Evolutionary conservation across 208 protist species (phyloP).

Genomic region (Leishmania turanica): DNA sequence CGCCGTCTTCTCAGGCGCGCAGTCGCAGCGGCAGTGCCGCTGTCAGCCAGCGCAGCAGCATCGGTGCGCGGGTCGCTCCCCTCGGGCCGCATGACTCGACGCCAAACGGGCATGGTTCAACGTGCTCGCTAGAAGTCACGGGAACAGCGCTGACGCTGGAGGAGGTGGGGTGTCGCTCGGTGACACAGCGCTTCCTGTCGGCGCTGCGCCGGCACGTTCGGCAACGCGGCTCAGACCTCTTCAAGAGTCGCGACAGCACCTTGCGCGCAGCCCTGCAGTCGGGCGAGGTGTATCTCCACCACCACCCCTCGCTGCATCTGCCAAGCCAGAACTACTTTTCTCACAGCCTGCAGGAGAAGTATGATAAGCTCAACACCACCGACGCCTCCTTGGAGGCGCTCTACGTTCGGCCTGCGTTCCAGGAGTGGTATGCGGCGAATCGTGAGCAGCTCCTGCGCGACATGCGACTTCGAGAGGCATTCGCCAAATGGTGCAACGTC

Average conservation of each 20-base stretch:
- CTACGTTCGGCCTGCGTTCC: conserved; percentile 51
- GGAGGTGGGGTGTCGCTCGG: conserved; percentile 9
- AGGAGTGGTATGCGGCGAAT: conserved; percentile 56
- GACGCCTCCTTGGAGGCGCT: conserved; percentile 47
- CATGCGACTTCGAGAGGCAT: conserved; percentile 38
- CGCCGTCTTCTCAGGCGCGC: background rate
- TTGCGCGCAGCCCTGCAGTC: conserved; percentile 13
- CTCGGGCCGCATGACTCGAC: background rate
- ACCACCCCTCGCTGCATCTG: conserved; percentile 6
- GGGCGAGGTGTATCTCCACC: conserved; percentile 31
- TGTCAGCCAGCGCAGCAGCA: background rate
- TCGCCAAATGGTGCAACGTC: conserved; percentile 39
- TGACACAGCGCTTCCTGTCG: conserved; percentile 20
- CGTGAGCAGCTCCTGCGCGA: conserved; percentile 50
- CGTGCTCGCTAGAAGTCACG: conserved; percentile 13
- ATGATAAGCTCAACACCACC: conserved; percentile 44
- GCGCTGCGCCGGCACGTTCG: conserved; percentile 12
- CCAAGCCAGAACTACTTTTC: conserved; percentile 27
- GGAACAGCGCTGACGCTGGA: conserved; percentile 8
- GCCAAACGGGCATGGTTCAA: background rate
- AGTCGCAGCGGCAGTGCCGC: background rate
- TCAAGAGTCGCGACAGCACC: background rate
- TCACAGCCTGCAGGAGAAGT: conserved; percentile 23
- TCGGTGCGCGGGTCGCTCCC: background rate
- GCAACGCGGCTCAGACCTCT: conserved; percentile 6